A percentile compares a stretch with the other conserved stretches of the same genome.
Conservation (phyloP, 2,329 filamentous ascomycete genomes). For the Amauroascus verrucosus region DNA sequence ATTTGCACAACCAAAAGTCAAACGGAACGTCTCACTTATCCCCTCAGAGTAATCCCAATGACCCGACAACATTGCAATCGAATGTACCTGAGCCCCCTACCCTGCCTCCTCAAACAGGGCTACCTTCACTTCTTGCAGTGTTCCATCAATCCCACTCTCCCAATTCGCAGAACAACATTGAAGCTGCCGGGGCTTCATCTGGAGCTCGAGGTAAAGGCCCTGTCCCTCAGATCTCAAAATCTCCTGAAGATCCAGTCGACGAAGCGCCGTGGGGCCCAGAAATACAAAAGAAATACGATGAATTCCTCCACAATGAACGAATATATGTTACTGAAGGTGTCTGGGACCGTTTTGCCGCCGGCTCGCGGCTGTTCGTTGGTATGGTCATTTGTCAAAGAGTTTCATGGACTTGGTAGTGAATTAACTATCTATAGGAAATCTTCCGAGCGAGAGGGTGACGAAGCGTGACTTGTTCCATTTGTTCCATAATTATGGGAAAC, state of each 20-base stretch:
- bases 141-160: background rate
- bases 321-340: slow-evolving; percentile 44
- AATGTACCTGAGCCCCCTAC: slow-evolving; percentile 11
- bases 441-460: slow-evolving; percentile 84
- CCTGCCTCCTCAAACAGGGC: slow-evolving; percentile 12
- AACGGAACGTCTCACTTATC: slow-evolving; percentile 17
- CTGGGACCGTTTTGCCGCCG: slow-evolving; percentile 42
- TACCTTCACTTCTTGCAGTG: background rate
- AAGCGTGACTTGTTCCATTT: slow-evolving; percentile 89
- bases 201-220: background rate
- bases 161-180: background rate
- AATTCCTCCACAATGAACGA: slow-evolving; percentile 42
- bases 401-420: background rate
- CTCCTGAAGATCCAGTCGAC: slow-evolving; percentile 15
- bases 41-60: slow-evolving; percentile 28
- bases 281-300: slow-evolving; percentile 41
- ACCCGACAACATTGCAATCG: slow-evolving; percentile 18
- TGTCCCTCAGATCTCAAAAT: background rate
- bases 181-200: background rate
- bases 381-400: slow-evolving; percentile 19
- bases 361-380: slow-evolving; percentile 43
- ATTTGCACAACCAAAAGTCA: slow-evolving; percentile 25
- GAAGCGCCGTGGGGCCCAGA: slow-evolving; percentile 41
- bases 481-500: slow-evolving; percentile 71
- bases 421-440: slow-evolving; percentile 53